Conservation (phyloP, 164 flowering plant genomes). For the Sextonia rubra region DNA sequence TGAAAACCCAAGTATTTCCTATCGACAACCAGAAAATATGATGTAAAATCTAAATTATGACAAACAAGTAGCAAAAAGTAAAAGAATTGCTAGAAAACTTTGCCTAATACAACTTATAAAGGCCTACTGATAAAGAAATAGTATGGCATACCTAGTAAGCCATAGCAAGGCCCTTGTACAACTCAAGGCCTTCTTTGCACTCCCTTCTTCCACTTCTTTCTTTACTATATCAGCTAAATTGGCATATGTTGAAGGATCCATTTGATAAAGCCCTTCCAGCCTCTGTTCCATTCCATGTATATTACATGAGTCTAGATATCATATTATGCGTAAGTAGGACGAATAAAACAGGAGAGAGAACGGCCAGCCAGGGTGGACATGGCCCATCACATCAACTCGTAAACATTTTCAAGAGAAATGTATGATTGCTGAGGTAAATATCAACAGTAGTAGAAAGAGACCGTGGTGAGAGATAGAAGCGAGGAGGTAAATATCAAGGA, state of each 20-base stretch:
- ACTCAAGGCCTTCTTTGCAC: slow-evolving; percentile 45
- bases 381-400: not conserved
- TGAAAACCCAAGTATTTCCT: no score
- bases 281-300: slow-evolving; percentile 32
- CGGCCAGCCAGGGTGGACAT: not conserved
- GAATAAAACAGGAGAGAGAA: not conserved
- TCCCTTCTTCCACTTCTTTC: slow-evolving; percentile 63
- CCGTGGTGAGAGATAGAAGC: not conserved
- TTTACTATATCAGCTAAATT: slow-evolving; percentile 64
- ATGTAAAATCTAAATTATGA: no score
- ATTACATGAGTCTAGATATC: not conserved
- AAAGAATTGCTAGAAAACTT: no score
- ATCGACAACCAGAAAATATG: no score
- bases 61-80: no score
- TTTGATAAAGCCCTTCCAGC: slow-evolving; percentile 46
- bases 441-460: no score
- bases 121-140: not conserved
- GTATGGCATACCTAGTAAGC: slow-evolving; percentile 65
- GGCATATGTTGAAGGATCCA: slow-evolving; percentile 46
- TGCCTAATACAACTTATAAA: no score
- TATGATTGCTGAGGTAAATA: not conserved
- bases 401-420: no score
- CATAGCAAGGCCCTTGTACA: slow-evolving; percentile 70
- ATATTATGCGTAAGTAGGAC: not conserved
- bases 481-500: not conserved